phyloP scores from a whole-genome alignment of 495 filamentous ascomycete species.

The Talaromyces wortmannii region DNA sequence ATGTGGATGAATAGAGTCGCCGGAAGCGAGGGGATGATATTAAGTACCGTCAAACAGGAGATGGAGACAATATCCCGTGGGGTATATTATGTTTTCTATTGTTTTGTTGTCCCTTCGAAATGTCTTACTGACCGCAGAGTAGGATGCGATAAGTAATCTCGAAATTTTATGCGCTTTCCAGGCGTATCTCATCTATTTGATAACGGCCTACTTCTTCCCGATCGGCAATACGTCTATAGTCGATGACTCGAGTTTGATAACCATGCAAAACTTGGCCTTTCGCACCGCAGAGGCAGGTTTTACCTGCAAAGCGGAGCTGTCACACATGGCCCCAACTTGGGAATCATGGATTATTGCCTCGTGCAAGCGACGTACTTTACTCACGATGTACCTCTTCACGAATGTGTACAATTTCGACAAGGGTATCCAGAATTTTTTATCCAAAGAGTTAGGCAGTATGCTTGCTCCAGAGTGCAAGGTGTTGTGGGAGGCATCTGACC shows the following conservation, averaged over 20 bases:
- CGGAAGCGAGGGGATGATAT: conserved; percentile 29
- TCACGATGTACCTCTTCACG: conserved; percentile 42
- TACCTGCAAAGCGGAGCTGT: conserved; percentile 27
- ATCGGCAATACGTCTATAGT: conserved; percentile 6
- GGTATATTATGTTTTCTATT: conserved; percentile 4
- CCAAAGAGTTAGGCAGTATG: conserved; percentile 26
- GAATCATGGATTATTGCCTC: conserved; percentile 42
- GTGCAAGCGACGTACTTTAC: conserved; percentile 38
- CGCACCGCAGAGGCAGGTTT: conserved; percentile 29
- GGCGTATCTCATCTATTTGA: conserved; percentile 40
- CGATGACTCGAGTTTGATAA: conserved; percentile 30
- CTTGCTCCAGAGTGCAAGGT: conserved; percentile 22
- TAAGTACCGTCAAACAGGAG: conserved; percentile 23
- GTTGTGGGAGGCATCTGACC: conserved; percentile 27
- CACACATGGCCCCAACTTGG: conserved; percentile 30
- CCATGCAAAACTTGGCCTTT: conserved; percentile 40
- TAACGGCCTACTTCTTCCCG: conserved; percentile 34
- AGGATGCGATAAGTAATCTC: conserved; percentile 20
- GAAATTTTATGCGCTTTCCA: conserved; percentile 35
- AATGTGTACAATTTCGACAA: conserved; percentile 32
- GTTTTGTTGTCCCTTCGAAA: neutral
- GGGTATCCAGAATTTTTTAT: conserved; percentile 31
- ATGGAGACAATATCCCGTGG: conserved; percentile 23
- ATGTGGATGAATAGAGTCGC: conserved; percentile 30
- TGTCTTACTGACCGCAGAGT: conserved; percentile 5